Base-by-base conservation (phyloP, 2,329 filamentous ascomycete genomes). In the Aaosphaeria pasadenensis region DNA sequence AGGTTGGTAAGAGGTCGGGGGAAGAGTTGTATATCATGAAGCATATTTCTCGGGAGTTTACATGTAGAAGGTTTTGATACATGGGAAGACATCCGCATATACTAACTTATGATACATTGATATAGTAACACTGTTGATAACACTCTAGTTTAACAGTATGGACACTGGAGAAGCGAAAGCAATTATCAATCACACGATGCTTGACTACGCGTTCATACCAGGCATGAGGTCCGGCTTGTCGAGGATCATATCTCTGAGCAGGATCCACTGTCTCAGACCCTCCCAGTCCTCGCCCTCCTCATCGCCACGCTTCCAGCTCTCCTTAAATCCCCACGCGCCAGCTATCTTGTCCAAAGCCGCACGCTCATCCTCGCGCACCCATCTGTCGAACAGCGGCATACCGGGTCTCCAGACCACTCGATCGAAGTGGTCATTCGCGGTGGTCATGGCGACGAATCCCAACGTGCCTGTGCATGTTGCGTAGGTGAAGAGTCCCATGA, bases 251-350 rank as follows among this genome's bases (percentile, higher is more conserved):
- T 88, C 87, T 64, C 88, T 86, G 62, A 87, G 79, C 35, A 88
- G 83, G 59, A 91, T 84, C 72, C 90, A 94, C 72, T 96, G 89
- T 57, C 86, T 83, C 54, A 99, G 75, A 31, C 81, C 82, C 59
- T 95, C 87, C 89, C 94, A 99, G 53, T 96, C 92, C 45, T 84
- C 80, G 0, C 94, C 92, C 56, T 91, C 88, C 72, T 99, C 94
- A 66, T 96, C 91, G 1, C 94, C 94, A 64, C 88, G 82, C 66
- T 86, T 84, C 75, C 82, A 85, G 30, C 77, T 72, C 66, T 96
- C 89, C 60, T 87, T 86, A 72, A 96, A 99, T 0, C 94, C 94
- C 89, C 94, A 99, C 0, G 89, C 87, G 55, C 86, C 83, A 1
- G 91, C 91, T 48, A 99, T 83, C 63, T 82, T 85, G 74, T 99